Conservation (phyloP, 148 eudicot species). For the Beta vulgaris region DNA sequence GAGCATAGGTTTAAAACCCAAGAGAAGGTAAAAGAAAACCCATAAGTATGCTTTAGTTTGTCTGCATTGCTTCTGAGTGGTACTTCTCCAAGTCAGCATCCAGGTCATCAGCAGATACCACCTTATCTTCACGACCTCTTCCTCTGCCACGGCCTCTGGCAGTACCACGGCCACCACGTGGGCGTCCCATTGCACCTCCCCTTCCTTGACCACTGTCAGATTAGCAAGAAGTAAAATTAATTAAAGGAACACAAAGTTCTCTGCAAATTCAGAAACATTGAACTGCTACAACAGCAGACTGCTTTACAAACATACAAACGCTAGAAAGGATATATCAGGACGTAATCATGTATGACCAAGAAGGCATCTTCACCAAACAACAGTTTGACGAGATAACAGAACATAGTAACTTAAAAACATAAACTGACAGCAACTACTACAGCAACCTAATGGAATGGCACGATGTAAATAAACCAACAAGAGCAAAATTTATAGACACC, state of each 20-base stretch:
- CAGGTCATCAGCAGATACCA: constrained; percentile 77
- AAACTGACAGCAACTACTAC: no score
- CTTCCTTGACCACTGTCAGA: constrained; percentile 70
- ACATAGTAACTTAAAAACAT: no score
- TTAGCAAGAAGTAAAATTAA: neutral
- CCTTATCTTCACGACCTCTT: constrained; percentile 61
- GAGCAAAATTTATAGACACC: no score
- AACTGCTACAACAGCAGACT: neutral
- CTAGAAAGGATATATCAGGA: neutral
- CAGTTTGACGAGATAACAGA: no score
- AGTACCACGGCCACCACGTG: constrained; percentile 55
- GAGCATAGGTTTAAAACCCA: constrained; percentile 22
- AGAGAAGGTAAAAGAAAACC: constrained; percentile 14
- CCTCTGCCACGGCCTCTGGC: constrained; percentile 63
- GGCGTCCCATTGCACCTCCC: constrained; percentile 56
- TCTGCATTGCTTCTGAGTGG: constrained; percentile 71
- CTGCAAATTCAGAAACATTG: neutral
- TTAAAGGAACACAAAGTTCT: neutral
- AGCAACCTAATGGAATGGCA: no score
- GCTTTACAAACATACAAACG: neutral
- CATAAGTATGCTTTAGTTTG: constrained; percentile 32
- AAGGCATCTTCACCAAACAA: neutral
- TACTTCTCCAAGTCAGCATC: constrained; percentile 96
- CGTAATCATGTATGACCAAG: neutral
- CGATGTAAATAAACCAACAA: neutral